These are phyloP conservation scores for Stachybotrys chartarum DNA, from an alignment of 2,329 filamentous ascomycete species.

Conservation along the genomic window DNA sequence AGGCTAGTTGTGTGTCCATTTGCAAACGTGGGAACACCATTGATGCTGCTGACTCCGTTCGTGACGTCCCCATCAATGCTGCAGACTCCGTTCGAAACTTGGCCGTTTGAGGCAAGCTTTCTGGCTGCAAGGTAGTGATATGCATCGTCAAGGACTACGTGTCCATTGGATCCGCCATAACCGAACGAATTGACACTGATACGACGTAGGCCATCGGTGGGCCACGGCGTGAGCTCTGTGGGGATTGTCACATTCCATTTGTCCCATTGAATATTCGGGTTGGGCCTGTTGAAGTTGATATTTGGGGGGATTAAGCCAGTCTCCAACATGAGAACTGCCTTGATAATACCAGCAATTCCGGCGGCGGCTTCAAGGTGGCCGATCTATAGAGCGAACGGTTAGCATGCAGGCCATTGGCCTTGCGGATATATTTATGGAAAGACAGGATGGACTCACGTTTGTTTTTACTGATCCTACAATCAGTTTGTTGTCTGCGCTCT, in stretches of 20 bases:
- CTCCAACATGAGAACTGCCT: slow-evolving; percentile 15
- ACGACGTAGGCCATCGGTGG: slow-evolving; percentile 5
- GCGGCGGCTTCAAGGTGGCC: slow-evolving; percentile 18
- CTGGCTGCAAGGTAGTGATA: background rate
- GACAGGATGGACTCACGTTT: slow-evolving; percentile 6
- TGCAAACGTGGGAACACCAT: slow-evolving; percentile 11
- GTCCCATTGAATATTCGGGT: slow-evolving; percentile 14
- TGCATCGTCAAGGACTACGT: slow-evolving; percentile 19
- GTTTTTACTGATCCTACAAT: slow-evolving; percentile 19
- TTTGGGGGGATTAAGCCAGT: slow-evolving; percentile 15
- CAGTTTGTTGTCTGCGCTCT: slow-evolving; percentile 6
- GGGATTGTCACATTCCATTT: slow-evolving; percentile 8
- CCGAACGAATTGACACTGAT: slow-evolving; percentile 28
- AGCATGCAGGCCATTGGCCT: background rate
- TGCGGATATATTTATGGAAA: background rate
- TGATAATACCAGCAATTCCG: slow-evolving; percentile 17
- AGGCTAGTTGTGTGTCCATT: slow-evolving; percentile 14
- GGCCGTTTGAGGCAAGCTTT: background rate
- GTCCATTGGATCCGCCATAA: slow-evolving; percentile 27
- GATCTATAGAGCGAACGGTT: slow-evolving; percentile 3
- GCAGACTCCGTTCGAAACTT: background rate
- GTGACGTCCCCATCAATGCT: slow-evolving; percentile 2
- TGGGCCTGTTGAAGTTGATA: slow-evolving; percentile 12
- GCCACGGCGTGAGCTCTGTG: slow-evolving; percentile 1
- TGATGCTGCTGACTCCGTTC: slow-evolving; percentile 10